Evolutionary conservation across 768 basidiomycete genomes (phyloP), one percentile per base, ranked within the genome.

Genomic region (Panaeolus papilionaceus): DNA sequence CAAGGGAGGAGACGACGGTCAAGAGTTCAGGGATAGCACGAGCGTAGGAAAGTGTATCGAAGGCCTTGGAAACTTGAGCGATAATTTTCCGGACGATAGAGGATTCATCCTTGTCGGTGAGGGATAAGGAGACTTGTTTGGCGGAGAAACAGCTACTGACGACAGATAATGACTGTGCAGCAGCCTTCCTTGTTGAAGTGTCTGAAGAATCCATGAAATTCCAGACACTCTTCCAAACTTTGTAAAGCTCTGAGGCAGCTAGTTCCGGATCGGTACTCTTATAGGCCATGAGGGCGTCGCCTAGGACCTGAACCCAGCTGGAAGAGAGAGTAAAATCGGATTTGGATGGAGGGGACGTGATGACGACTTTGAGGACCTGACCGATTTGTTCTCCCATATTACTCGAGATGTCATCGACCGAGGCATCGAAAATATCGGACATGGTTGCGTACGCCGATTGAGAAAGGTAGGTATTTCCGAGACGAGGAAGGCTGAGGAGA

Each of bases 401-500:
- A 68, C 79, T 81, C 3, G 83, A 82, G 6, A 82, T 84, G 58
- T 88, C 88, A 62, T 84, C 81, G 11, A 82, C 75, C 2, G 87
- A 83, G 18, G 83, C 76, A 26, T 85, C 76, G 69, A 98, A 90
- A 4, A 99, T 84, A 70, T 92, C 91, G 38, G 96, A 89, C 70
- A 99, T 85, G 61, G 96, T 86, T 44, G 92, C 89, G 76, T 96
- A 98, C 38, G 93, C 85, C 14, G 93, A 89, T 77, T 96, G 91
- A 0, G 96, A 92, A 49, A 99, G 85, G 77, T 96, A 98, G 23
- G 92, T 88, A 71, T 94, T 95, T 44, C 92, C 93, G 8, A 97
- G 84, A 66, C 94, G 91, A 20, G 97, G 95, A 38, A 98, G 88
- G 26, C 86, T 82, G 6, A 98, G 88, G 33, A 99, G 87, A 23